Evolutionary conservation across 179 eudicot species (phyloP), one percentile per base, ranked within the genome.

Genomic region (Silene noctiflora): DNA sequence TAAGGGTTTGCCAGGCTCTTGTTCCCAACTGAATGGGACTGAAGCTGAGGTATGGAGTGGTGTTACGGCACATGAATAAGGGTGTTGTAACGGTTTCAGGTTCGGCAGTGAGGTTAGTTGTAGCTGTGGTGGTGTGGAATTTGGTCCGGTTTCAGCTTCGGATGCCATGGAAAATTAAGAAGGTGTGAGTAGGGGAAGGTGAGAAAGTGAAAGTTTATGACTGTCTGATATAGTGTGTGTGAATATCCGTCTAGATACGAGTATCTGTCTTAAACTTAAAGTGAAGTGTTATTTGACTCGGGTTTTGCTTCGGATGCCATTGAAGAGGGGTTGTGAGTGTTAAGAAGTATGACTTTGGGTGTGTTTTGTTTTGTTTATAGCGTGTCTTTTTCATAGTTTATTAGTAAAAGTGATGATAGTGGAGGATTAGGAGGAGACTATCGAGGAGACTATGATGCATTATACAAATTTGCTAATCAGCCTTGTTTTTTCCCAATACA

Each of bases 21-120:
- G 89, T 63, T 91, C 97, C 97, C 97, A 91, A 8, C 74, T 79
- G 85, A 91, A 89, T 29, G 97, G 97, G 0, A 91, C 88, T 11
- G 92, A 82, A 27, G 90, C 92, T 1, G 76, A 69, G 77, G 87
- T 81, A 64, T 84, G 85, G 76, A 82, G 86, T 16, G 91, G 93
- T n/a, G 91, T 72, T n/a, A 31, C 7, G 75, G 75, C 62, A 27
- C 63, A 17, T 16, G 88, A 1, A 81, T 79, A 2, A 46, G 64
- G 79, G 11, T 69, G 81, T 46, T 82, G 87, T 0, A 79, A 71
- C 0, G 83, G 74, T 16, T 73, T 35, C 24, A 66, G 69, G 44
- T 76, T 39, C 21, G 79, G 67, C 7, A 76, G 69, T 12, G 86
- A 72, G 75, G 85, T 80, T 33, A 89, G 68, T 31, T 83, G 89